These are phyloP conservation scores for Entophlyctis helioformis DNA, from an alignment of 192 early-diverging fungal genomes.

Conservation along the genomic window DNA sequence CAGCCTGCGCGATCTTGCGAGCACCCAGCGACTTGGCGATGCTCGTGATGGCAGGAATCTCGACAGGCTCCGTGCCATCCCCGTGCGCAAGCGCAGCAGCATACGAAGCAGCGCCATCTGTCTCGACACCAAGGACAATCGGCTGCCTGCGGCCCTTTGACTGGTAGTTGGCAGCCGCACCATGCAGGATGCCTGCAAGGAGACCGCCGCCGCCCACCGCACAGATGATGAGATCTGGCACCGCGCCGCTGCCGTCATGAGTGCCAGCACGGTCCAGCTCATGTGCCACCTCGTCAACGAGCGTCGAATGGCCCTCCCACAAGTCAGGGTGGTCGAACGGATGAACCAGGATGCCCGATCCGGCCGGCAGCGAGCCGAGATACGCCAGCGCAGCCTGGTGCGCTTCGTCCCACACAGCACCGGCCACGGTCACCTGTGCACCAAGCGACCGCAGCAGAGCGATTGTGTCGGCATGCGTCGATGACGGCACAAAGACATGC, in stretches of 20 bases:
- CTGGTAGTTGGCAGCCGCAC: slow-evolving; percentile 1
- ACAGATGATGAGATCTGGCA: slow-evolving; percentile 20
- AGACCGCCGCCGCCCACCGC: slow-evolving; percentile 29
- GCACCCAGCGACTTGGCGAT: slow-evolving; percentile 28
- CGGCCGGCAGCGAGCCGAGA: not conserved
- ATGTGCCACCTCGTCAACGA: slow-evolving; percentile 12
- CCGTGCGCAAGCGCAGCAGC: not conserved
- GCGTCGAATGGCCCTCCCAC: slow-evolving; percentile 20
- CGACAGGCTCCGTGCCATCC: not conserved
- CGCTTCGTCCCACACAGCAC: slow-evolving; percentile 24
- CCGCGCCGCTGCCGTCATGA: slow-evolving; percentile 1
- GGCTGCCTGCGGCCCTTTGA: slow-evolving; percentile 1
- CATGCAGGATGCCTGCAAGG: slow-evolving; percentile 14
- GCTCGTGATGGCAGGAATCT: slow-evolving; percentile 7
- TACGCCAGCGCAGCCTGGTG: slow-evolving; percentile 11
- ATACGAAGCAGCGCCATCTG: slow-evolving; percentile 14
- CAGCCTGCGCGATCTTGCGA: slow-evolving; percentile 3
- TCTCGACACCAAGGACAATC: slow-evolving; percentile 19
- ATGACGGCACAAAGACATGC: slow-evolving; percentile 17
- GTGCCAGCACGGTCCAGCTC: slow-evolving; percentile 4
- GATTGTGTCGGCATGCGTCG: slow-evolving; percentile 7
- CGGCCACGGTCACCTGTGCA: slow-evolving; percentile 14
- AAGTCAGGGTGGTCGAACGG: slow-evolving; percentile 20
- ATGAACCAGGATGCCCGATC: slow-evolving; percentile 14
- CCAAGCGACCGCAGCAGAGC: slow-evolving; percentile 3